phyloP scores from a whole-genome alignment of 495 filamentous ascomycete genomes.

The Pyrenopolyporus hunteri region DNA sequence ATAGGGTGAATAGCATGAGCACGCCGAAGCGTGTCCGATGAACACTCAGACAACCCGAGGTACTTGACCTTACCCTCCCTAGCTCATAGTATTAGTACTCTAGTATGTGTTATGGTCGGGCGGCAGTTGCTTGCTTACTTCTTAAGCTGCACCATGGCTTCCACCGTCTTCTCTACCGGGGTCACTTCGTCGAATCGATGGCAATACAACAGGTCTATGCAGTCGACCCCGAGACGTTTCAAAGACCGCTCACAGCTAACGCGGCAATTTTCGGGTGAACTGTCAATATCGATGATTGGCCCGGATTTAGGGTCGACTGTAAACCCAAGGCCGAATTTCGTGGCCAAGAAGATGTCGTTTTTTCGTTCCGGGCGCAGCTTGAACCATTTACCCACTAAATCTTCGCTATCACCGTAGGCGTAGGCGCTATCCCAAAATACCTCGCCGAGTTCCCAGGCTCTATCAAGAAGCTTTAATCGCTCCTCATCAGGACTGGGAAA shows the following conservation, averaged over 20 bases:
- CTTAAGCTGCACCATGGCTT: slow-evolving; percentile 54
- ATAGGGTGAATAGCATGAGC: slow-evolving; percentile 47
- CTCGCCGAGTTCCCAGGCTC: slow-evolving; percentile 53
- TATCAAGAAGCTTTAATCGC: slow-evolving; percentile 55
- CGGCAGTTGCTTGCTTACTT: slow-evolving; percentile 25
- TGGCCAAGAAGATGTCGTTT: slow-evolving; percentile 62
- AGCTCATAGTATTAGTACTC: slow-evolving; percentile 1
- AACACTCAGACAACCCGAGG: slow-evolving; percentile 55
- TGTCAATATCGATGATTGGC: slow-evolving; percentile 41
- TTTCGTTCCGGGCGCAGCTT: slow-evolving; percentile 53
- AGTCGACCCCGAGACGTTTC: slow-evolving; percentile 54
- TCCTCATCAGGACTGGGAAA: slow-evolving; percentile 47
- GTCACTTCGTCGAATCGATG: slow-evolving; percentile 61
- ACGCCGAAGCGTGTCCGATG: slow-evolving; percentile 48
- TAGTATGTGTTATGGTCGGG: background rate
- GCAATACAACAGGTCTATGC: slow-evolving; percentile 67
- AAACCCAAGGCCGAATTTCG: slow-evolving; percentile 56
- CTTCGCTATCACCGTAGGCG: slow-evolving; percentile 57
- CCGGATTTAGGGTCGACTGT: slow-evolving; percentile 14
- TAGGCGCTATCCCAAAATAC: slow-evolving; percentile 60
- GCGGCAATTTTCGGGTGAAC: slow-evolving; percentile 60
- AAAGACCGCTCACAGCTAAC: slow-evolving; percentile 59
- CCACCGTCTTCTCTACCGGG: slow-evolving; percentile 69
- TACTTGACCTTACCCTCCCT: slow-evolving; percentile 60
- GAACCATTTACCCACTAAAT: slow-evolving; percentile 62